These are phyloP conservation scores for Leishmania martiniquensis DNA, from an alignment of 208 protist genomes.

Conservation along the genomic window DNA sequence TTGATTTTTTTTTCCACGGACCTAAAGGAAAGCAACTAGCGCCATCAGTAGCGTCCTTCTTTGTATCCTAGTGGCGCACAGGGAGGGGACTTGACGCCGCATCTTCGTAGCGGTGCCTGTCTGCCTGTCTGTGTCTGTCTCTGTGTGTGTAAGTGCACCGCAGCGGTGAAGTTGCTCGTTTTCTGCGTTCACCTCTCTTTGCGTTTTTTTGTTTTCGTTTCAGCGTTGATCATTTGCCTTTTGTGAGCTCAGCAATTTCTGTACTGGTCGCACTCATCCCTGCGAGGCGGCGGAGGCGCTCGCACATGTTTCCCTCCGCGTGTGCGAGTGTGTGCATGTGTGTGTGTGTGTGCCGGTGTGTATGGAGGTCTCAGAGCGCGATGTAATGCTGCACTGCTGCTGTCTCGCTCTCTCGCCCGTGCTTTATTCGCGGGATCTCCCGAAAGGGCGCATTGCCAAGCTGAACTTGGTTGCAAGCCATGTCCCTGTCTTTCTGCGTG, in stretches of 20 bases:
- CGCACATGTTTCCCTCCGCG: not conserved
- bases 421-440: not conserved
- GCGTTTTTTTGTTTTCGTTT: not conserved
- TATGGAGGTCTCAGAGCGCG: not conserved
- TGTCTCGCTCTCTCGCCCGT: not conserved
- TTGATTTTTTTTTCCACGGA: not conserved
- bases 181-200: too few relatives aligned
- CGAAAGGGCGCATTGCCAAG: not conserved
- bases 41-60: not conserved
- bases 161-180: too few relatives aligned
- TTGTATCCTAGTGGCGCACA: not conserved
- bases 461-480: not conserved
- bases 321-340: not conserved
- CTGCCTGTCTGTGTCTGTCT: not conserved
- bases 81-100: too few relatives aligned
- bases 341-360: too few relatives aligned
- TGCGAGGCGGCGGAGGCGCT: not conserved
- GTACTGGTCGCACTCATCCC: not conserved
- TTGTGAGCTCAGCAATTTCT: not conserved
- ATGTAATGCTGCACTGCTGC: not conserved
- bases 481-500: not conserved
- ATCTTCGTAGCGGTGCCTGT: too few relatives aligned
- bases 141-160: not conserved
- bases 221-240: not conserved
- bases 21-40: not conserved